Conservation (phyloP, 2,329 filamentous ascomycete species). For the Ophiosphaerella korrae region DNA sequence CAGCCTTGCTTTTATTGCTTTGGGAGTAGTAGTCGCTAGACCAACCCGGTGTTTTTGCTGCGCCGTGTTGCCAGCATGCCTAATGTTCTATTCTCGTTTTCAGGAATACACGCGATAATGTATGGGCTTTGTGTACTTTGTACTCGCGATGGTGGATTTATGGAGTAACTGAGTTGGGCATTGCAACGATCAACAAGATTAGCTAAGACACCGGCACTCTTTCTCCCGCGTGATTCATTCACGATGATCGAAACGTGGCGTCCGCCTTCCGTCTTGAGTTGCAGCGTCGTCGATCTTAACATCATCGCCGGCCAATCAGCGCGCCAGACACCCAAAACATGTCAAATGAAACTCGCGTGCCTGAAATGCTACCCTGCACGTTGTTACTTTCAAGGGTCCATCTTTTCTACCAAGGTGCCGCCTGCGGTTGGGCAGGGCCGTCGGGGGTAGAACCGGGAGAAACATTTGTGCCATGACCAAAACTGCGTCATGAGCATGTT, state of each 20-base stretch:
- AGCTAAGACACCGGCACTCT: neutral
- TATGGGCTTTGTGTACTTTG: too few species aligned
- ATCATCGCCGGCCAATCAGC: conserved; percentile 23
- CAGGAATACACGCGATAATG: too few species aligned
- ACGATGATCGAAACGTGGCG: neutral
- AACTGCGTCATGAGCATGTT: neutral
- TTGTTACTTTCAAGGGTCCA: conserved; percentile 7
- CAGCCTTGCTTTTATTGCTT: too few species aligned
- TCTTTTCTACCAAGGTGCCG: conserved; percentile 1
- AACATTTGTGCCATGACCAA: too few species aligned
- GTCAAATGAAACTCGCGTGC: conserved; percentile 37
- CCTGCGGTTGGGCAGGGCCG: conserved; percentile 6
- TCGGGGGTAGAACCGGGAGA: conserved; percentile 26
- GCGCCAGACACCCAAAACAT: neutral
- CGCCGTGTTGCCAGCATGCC: too few species aligned
- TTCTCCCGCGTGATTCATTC: neutral
- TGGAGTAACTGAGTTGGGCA: too few species aligned
- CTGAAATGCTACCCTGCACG: conserved; percentile 33
- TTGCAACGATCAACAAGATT: neutral
- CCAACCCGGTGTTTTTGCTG: too few species aligned
- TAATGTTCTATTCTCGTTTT: too few species aligned
- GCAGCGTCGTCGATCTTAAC: conserved; percentile 24
- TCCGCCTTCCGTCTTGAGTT: conserved; percentile 21
- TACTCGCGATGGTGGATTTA: too few species aligned
- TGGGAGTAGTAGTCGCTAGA: too few species aligned